Evolutionary conservation across 1,284 basidiomycete genomes (phyloP), one percentile per base, ranked within the genome.

Genomic region (Ganoderma sinense): DNA sequence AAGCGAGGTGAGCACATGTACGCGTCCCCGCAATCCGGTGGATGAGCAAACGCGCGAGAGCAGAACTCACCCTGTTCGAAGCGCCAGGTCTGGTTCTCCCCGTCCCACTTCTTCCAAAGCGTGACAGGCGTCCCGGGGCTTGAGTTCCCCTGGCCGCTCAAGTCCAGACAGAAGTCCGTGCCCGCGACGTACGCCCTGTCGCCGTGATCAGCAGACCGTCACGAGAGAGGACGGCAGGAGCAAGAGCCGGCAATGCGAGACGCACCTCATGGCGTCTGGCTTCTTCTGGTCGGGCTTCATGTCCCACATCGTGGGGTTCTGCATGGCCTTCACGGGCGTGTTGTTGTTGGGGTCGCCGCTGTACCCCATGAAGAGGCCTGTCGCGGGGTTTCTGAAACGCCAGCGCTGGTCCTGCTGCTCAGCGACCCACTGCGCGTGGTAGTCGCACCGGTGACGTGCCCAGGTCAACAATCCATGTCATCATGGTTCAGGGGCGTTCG

Each of bases 391-490:
- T 61, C 80, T 82, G 79, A 88, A 75, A 2, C 77, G 77, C 79
- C 81, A 88, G 8, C 78, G 75, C 20, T 70, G 78, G 39, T 45
- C 61, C 26, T 70, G 80, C 78, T 76, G 79, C 33, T 82, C 74
- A 63, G 87, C 78, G 3, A 66, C 79, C 88, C 88, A 89, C 85
- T 88, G 29, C 20, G 70, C 26, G 5, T 0, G 4, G 58, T 7
- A 39, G 64, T 40, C 26, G 31, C 26, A 2, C 10, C n/a, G 41
- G 2, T 6, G 10, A 33, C 4, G 4, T 11, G 62, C 20, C 60
- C 4, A 16, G 36, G 39, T 16, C 41, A 23, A 51, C 18, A 41
- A 29, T 4, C 2, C 16, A 5, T 58, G 31, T 6, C 31, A 5
- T 16, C 13, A 14, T 26, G 36, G 2, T 13, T 60, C 36, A 39